These are phyloP conservation scores for Epicoccum sorghinum DNA, from an alignment of 2,329 filamentous ascomycete genomes.

Conservation along the genomic window DNA sequence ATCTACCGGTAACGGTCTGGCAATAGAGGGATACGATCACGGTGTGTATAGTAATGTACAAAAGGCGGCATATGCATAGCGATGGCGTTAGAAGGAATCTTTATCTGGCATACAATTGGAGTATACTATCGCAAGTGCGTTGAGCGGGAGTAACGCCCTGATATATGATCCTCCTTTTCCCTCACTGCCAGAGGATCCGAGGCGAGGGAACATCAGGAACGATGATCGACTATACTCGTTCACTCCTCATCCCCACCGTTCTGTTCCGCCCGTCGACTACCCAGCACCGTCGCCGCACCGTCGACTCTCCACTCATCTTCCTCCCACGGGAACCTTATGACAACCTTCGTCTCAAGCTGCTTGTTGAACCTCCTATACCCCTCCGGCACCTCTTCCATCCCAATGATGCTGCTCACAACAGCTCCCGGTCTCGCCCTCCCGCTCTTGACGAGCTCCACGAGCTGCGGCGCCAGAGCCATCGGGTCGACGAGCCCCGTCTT, in stretches of 20 bases:
- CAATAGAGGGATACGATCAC: no score
- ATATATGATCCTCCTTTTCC: no score
- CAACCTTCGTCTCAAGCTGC: neutral
- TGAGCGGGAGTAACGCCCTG: no score
- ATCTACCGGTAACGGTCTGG: slow-evolving; percentile 72
- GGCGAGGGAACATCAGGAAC: no score
- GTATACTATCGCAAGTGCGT: no score
- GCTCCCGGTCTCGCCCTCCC: neutral
- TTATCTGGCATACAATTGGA: neutral
- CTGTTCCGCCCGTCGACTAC: neutral
- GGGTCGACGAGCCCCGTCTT: neutral
- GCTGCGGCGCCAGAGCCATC: neutral
- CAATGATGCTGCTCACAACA: neutral
- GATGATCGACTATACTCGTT: neutral
- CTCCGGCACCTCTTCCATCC: neutral
- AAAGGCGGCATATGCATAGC: slow-evolving; percentile 16
- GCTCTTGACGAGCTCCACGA: neutral
- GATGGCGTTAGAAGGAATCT: slow-evolving; percentile 9
- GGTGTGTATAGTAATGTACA: slow-evolving; percentile 11
- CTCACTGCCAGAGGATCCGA: no score
- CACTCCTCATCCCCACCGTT: neutral
- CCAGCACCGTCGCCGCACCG: neutral
- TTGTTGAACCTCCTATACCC: neutral
- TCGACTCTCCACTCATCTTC: neutral
- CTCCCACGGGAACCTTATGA: neutral